Evolutionary conservation across 352 stramenopile genomes (phyloP).

Genomic region (Phytopythium chamaehyphon): DNA sequence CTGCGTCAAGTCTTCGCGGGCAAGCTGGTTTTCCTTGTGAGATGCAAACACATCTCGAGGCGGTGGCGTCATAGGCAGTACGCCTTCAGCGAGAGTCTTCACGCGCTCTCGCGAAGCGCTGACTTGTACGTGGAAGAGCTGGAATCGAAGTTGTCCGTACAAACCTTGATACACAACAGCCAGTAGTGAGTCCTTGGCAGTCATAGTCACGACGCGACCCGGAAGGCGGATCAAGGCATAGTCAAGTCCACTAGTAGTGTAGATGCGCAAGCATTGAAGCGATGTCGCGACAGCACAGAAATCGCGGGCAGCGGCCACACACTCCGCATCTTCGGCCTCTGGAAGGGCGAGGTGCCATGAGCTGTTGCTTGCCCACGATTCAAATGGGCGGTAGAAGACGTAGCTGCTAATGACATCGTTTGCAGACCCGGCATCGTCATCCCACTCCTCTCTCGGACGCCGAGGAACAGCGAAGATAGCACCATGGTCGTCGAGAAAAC

Average conservation of each 20-base stretch:
- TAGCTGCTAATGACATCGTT: constrained; percentile 66
- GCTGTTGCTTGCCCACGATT: constrained; percentile 78
- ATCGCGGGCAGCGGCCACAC: constrained; percentile 47
- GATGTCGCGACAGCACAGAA: constrained; percentile 79
- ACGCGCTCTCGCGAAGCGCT: constrained; percentile 38
- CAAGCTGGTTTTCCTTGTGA: constrained; percentile 57
- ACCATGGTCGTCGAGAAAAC: constrained; percentile 62
- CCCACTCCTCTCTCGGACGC: constrained; percentile 57
- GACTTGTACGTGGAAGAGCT: constrained; percentile 49
- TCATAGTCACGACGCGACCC: constrained; percentile 72
- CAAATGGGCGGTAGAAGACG: constrained; percentile 81
- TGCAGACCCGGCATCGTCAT: constrained; percentile 25
- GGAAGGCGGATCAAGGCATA: constrained; percentile 59
- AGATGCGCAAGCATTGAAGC: constrained; percentile 67
- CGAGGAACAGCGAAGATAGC: constrained; percentile 69
- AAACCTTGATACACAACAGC: constrained; percentile 67
- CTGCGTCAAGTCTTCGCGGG: constrained; percentile 33
- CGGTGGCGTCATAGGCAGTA: constrained; percentile 56
- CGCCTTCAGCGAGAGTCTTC: constrained; percentile 33
- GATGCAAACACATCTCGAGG: constrained; percentile 62
- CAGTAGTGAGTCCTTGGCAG: constrained; percentile 42
- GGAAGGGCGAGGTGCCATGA: constrained; percentile 74
- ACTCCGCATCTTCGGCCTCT: constrained; percentile 68
- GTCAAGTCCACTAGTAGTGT: constrained; percentile 58
- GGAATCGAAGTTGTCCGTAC: constrained; percentile 40